Evolutionary conservation across 2,329 filamentous ascomycete genomes (phyloP), one percentile per base, ranked within the genome.

Genomic region (Penicillium palitans): DNA sequence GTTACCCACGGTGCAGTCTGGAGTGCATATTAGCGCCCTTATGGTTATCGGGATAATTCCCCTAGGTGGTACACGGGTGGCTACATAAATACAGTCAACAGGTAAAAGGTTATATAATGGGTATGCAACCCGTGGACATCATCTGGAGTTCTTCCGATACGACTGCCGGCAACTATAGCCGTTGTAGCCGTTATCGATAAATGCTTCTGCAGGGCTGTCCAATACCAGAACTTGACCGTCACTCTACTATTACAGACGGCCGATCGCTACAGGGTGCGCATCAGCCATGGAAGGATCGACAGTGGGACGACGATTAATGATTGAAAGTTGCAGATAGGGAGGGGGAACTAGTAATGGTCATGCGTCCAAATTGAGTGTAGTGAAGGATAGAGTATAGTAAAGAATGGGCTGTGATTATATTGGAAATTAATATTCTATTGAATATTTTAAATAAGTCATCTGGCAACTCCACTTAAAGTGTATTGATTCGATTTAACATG

Each of bases 181-280:
- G 52, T 49, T 44, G 39, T 53, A 21, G 19, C 25, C 35, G 25
- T 52, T 40, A 24, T 40, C 9, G 21, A 48, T 37, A 52, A 25
- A 44, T 52, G 19, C 6, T 44, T 45, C 31, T 48, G 21, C 46
- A 25, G 25, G 48, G 47, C 47, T 50, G 29, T 52, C 27, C 50
- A 52, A 53, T 53, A 47, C 41, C 37, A 35, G 2, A 41, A 24
- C 6, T 29, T 29, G 17, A 8, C 40, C 4, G 17, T 13, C 27
- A 33, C 10, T 27, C 15, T 40, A 42, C 31, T 15, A 29, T 51
- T 42, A 52, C 53, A 12, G 53, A 51, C 51, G 40, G 41, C 39
- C 47, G 62, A 67, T 67, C 65, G 56, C 56, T 52, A 62, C 63
- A 63, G 64, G 62, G 63, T 65, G 57, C 50, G 64, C 59, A 63